Percentiles rank a stretch among this genome's conserved stretches.
phyloP scores from a whole-genome alignment of 23 red algal genomes.

The Gracilaria caudata region DNA sequence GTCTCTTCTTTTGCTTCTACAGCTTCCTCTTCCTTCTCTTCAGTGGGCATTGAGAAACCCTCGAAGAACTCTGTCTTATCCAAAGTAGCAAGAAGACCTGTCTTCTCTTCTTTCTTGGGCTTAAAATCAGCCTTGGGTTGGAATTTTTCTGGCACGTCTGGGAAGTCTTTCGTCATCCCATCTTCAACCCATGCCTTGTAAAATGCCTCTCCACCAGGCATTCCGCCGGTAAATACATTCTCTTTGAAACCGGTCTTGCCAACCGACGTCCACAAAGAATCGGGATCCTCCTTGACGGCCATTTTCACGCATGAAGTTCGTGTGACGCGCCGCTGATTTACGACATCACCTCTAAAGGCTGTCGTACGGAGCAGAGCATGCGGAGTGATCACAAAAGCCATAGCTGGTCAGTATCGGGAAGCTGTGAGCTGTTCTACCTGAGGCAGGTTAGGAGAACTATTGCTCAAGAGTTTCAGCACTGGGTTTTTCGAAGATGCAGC shows the following conservation, averaged over 20 bases:
- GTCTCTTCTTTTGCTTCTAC: background rate
- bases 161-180: constrained; percentile 61
- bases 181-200: constrained; percentile 80
- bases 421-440: background rate
- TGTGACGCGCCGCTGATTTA: background rate
- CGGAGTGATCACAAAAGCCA: constrained; percentile 36
- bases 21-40: background rate
- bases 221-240: constrained; percentile 75
- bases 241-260: constrained; percentile 58
- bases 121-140: constrained; percentile 55
- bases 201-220: constrained; percentile 85
- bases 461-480: background rate
- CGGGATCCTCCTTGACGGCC: constrained; percentile 20
- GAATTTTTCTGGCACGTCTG: constrained; percentile 48
- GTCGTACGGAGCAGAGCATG: background rate
- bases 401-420: too few species aligned
- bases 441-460: too few species aligned
- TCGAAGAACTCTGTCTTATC: constrained; percentile 69
- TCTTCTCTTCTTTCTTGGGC: constrained; percentile 57
- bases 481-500: background rate
- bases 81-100: constrained; percentile 24
- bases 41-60: constrained; percentile 12
- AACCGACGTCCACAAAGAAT: constrained; percentile 20
- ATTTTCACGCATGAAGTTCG: constrained; percentile 2
- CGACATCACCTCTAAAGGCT: background rate